These are phyloP conservation scores for Fusarium neocosmosporiellum DNA, from an alignment of 2,329 filamentous ascomycete species.

Conservation along the genomic window DNA sequence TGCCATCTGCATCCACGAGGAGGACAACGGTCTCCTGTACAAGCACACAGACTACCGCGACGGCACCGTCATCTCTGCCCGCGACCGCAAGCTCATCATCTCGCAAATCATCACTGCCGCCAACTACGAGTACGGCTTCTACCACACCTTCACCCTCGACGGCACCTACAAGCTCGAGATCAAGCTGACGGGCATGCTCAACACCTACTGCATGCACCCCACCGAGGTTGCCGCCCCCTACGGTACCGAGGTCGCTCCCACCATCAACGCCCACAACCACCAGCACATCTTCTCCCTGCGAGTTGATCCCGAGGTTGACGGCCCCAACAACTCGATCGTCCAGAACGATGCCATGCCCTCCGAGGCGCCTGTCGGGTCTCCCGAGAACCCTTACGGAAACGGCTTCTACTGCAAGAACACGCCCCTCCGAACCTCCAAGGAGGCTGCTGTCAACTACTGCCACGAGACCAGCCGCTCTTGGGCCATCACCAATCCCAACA, in stretches of 20 bases:
- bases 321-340: conserved; percentile 72
- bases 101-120: conserved; percentile 74
- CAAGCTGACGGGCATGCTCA: conserved; percentile 63
- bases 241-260: conserved; percentile 72
- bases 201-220: conserved; percentile 55
- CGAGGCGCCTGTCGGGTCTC: conserved; percentile 79
- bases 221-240: conserved; percentile 60
- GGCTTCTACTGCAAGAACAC: conserved; percentile 89
- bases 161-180: conserved; percentile 74
- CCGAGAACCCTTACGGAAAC: conserved; percentile 89
- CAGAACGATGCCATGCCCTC: conserved; percentile 80
- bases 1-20: conserved; percentile 87
- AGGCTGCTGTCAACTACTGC: conserved; percentile 82
- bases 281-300: conserved; percentile 77
- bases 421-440: conserved; percentile 75
- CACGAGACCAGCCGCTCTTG: conserved; percentile 83
- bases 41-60: conserved; percentile 74
- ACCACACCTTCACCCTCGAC: conserved; percentile 57
- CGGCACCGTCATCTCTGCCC: conserved; percentile 65
- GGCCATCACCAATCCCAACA: conserved; percentile 89
- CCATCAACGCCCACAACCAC: conserved; percentile 74
- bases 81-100: conserved; percentile 69
- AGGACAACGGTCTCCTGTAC: conserved; percentile 68
- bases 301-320: conserved; percentile 74
- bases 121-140: conserved; percentile 70